A percentile compares a stretch with the other conserved stretches of the same genome.
These are phyloP conservation scores for Flammula alnicola DNA, from an alignment of 1,284 basidiomycete genomes.

Conservation along the genomic window DNA sequence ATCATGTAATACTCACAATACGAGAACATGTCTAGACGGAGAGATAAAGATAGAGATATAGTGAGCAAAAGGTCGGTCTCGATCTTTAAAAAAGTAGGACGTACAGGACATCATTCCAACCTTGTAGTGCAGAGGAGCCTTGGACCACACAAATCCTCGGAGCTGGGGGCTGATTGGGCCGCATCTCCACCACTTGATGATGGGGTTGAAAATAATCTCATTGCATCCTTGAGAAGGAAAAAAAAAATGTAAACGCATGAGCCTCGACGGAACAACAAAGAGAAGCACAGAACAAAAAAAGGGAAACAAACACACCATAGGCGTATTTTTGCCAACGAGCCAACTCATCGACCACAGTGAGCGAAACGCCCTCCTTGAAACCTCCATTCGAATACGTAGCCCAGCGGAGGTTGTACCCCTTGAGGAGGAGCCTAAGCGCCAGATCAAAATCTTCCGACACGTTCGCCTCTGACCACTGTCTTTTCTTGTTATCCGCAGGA, in stretches of 20 bases:
- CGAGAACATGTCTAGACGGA: slow-evolving; percentile 76
- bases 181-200: slow-evolving; percentile 70
- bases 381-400: slow-evolving; percentile 81
- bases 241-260: slow-evolving; percentile 3
- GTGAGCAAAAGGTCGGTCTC: slow-evolving; percentile 8
- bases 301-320: slow-evolving; percentile 47
- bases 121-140: slow-evolving; percentile 83
- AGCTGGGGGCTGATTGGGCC: slow-evolving; percentile 81
- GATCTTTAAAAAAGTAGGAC: slow-evolving; percentile 35
- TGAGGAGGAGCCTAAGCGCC: slow-evolving; percentile 65
- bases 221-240: slow-evolving; percentile 48
- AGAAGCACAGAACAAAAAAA: too few species aligned
- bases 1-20: slow-evolving; percentile 61
- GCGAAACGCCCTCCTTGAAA: slow-evolving; percentile 88
- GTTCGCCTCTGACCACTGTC: slow-evolving; percentile 86
- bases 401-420: slow-evolving; percentile 82
- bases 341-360: slow-evolving; percentile 80
- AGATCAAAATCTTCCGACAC: slow-evolving; percentile 87
- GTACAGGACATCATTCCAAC: slow-evolving; percentile 77
- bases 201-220: slow-evolving; percentile 80
- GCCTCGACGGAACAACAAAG: not conserved
- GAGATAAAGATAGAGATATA: not conserved
- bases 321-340: slow-evolving; percentile 88
- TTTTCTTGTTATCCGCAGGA: slow-evolving; percentile 61
- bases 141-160: slow-evolving; percentile 76